Percentiles rank a stretch among this genome's conserved stretches.
Conservation (phyloP, 805 yeast species). For the Kregervanrija delftensis region DNA sequence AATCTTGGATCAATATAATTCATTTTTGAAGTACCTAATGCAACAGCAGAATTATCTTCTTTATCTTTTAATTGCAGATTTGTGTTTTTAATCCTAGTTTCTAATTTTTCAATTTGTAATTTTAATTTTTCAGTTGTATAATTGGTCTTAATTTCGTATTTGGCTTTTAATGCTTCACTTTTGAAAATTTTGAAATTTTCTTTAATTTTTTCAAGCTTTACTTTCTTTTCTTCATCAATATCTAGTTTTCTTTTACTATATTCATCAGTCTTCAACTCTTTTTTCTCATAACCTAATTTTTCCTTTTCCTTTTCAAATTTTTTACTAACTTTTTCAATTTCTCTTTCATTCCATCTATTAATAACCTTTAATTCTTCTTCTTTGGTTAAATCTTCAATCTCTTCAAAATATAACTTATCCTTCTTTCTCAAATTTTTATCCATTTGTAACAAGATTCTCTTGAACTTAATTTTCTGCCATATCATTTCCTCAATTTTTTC, state of each 20-base stretch:
- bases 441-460: conserved; percentile 59
- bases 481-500: conserved; percentile 72
- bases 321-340: conserved; percentile 53
- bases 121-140: conserved; percentile 61
- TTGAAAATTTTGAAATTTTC: conserved; percentile 45
- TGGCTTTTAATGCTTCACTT: conserved; percentile 52
- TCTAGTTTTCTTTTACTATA: conserved; percentile 42
- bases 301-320: conserved; percentile 75
- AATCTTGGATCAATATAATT: conserved; percentile 94
- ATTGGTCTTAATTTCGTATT: conserved; percentile 49
- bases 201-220: conserved; percentile 47
- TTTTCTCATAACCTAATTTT: conserved; percentile 55
- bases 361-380: conserved; percentile 60
- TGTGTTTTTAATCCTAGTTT: conserved; percentile 62
- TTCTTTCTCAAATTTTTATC: conserved; percentile 49
- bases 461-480: conserved; percentile 76
- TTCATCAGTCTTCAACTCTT: conserved; percentile 45
- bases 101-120: conserved; percentile 63
- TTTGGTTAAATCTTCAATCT: conserved; percentile 55
- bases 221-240: conserved; percentile 47
- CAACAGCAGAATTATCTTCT: conserved; percentile 90
- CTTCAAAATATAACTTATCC: conserved; percentile 55
- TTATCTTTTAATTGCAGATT: conserved; percentile 78
- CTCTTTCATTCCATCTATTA: conserved; percentile 53
- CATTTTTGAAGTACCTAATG: conserved; percentile 87